Conservation (phyloP, 305 asterid species). For the Coffea humblotiana region DNA sequence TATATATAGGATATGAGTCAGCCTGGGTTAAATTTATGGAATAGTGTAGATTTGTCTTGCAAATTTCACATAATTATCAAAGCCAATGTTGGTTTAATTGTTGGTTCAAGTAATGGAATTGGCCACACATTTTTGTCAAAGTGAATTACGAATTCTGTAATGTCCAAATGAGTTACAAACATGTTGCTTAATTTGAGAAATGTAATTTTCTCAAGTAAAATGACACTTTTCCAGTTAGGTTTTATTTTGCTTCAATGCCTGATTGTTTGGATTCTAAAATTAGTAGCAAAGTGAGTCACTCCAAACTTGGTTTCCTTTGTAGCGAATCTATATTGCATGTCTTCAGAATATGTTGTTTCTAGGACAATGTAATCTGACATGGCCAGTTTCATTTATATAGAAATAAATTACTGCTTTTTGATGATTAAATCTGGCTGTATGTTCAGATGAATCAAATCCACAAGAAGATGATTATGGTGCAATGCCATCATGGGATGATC, state of each 20-base stretch:
- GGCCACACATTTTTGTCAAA: not conserved
- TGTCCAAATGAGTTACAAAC: not conserved
- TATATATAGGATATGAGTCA: not conserved
- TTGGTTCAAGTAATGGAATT: not conserved
- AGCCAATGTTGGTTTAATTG: not conserved
- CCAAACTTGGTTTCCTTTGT: too few relatives aligned
- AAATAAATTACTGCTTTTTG: not conserved
- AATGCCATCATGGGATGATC: constrained; percentile 69
- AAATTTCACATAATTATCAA: not conserved
- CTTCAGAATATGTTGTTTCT: not conserved
- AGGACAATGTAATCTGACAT: not conserved
- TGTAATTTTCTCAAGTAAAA: too few relatives aligned
- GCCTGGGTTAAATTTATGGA: not conserved
- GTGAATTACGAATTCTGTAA: not conserved
- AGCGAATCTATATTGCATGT: too few relatives aligned
- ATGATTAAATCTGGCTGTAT: constrained; percentile 19
- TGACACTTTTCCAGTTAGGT: not conserved
- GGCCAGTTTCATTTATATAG: not conserved
- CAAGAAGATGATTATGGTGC: constrained; percentile 53
- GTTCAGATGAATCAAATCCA: constrained; percentile 49
- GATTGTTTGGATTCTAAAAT: not conserved
- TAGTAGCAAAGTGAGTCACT: too few relatives aligned
- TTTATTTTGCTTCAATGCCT: not conserved
- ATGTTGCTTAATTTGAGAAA: not conserved
- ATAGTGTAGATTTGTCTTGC: not conserved